Evolutionary conservation across 257 asterid genomes (phyloP), one percentile per base, ranked within the genome.

Genomic region (Solanum pinnatisectum): DNA sequence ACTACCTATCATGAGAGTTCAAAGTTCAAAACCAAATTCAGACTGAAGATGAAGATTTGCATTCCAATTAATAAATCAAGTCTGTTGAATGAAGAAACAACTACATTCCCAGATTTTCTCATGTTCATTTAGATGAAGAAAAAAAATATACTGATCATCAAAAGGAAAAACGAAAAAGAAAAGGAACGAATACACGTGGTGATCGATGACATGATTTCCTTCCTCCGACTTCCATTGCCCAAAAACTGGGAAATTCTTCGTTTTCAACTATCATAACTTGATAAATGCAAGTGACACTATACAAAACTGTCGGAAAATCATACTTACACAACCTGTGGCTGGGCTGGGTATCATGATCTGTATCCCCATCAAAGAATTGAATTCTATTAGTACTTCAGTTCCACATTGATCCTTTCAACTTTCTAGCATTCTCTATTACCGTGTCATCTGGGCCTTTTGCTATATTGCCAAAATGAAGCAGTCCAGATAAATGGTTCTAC

Each of bases 381-480:
- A 86, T 83, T 90, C 89, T 63, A 59, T 4, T 37, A 13, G 72
- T 8, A 32, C 65, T 35, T 83, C 70, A 11, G 56, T 87, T 81
- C 83, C 85, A 86, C 20, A 82, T 39, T 87, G 86, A 87, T 59
- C 74, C 56, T 83, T 86, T 83, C 37, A 88, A 35, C 86, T 74
- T 81, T 84, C 88, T 84, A 71, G 46, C 87, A 44, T 81, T 86
- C 90, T 85, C 13, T 88, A 72, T 84, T 56, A 35, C 30, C 8
- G 42, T 35, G 37, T 49, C 36, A 46, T 73, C 72, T 25, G 68
- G 46, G n/a, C 71, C 25, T 27, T 10, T 86, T 59, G 83, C 67
- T 30, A 44, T 74, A 44, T 39, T 59, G 68, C 23, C 27, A 81
- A 86, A 49, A 49, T 23, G 49, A 73, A 35, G 84, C 84, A 49